Evolutionary conservation across 2,329 filamentous ascomycete genomes (phyloP).

Genomic region (Cylindrodendrum hubeiense): DNA sequence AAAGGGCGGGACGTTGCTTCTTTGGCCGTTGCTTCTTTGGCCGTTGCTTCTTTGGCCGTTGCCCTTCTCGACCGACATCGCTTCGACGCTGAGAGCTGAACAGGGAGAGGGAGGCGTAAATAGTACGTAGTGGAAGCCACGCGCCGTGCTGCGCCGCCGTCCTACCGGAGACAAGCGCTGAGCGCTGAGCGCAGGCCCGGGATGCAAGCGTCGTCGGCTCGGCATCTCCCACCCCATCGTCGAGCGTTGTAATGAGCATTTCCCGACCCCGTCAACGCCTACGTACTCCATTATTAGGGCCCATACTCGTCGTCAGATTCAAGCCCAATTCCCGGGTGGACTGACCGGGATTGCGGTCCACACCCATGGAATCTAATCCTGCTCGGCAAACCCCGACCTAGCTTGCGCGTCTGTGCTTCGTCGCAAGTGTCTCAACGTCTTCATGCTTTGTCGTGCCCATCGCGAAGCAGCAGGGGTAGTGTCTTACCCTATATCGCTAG

Average conservation of each 20-base stretch:
- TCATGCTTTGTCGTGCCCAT: slow-evolving; percentile 10
- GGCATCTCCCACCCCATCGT: neutral
- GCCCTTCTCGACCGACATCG: neutral
- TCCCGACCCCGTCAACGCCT: neutral
- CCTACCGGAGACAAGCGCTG: neutral
- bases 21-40: neutral
- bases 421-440: slow-evolving; percentile 12
- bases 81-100: neutral
- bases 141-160: neutral
- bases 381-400: slow-evolving; percentile 8
- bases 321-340: neutral
- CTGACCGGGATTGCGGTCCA: neutral
- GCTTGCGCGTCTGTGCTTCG: slow-evolving; percentile 20
- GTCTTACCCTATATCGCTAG: neutral
- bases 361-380: neutral
- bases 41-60: neutral
- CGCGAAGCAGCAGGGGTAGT: neutral
- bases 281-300: neutral
- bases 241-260: neutral
- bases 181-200: neutral
- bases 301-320: neutral
- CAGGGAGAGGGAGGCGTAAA: no score
- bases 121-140: neutral
- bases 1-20: neutral
- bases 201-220: neutral